phyloP scores from a whole-genome alignment of 441 rosid genomes.

The Pelargonium fulgidum region DNA sequence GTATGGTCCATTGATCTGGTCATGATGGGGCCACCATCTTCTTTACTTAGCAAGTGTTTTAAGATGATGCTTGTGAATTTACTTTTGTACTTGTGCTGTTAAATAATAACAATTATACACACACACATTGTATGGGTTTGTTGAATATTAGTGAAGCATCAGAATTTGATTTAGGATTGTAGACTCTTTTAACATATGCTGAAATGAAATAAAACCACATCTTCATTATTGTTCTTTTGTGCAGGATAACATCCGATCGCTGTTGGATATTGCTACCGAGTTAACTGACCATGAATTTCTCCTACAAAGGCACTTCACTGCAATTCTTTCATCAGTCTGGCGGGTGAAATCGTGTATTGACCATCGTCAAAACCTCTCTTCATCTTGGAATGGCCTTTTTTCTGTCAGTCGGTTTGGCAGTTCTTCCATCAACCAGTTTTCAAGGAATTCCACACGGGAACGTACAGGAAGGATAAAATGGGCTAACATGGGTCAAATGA shows the following conservation, averaged over 20 bases:
- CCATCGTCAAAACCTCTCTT: constrained; percentile 27
- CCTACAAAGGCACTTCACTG: constrained; percentile 86
- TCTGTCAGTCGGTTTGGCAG: constrained; percentile 43
- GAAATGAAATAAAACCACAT: constrained; percentile 5
- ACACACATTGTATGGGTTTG: not conserved
- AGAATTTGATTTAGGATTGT: not conserved
- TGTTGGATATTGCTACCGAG: constrained; percentile 63
- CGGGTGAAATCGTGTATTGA: constrained; percentile 35
- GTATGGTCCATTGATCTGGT: not conserved
- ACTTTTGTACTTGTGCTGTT: not conserved
- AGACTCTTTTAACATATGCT: not conserved
- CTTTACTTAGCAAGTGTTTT: not conserved
- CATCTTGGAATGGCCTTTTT: constrained; percentile 44
- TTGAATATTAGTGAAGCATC: not conserved
- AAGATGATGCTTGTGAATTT: not conserved
- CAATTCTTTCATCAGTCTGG: constrained; percentile 81
- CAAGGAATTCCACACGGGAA: constrained; percentile 34
- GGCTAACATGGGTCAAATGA: constrained; percentile 43
- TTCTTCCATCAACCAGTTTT: constrained; percentile 33
- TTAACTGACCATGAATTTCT: constrained; percentile 83
- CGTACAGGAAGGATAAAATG: constrained; percentile 47
- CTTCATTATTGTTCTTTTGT: constrained; percentile 25
- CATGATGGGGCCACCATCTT: not conserved
- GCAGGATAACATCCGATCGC: constrained; percentile 78
- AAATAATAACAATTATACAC: no score